Evolutionary conservation across 2,329 filamentous ascomycete genomes (phyloP).

Genomic region (Arachnomyces sp.): DNA sequence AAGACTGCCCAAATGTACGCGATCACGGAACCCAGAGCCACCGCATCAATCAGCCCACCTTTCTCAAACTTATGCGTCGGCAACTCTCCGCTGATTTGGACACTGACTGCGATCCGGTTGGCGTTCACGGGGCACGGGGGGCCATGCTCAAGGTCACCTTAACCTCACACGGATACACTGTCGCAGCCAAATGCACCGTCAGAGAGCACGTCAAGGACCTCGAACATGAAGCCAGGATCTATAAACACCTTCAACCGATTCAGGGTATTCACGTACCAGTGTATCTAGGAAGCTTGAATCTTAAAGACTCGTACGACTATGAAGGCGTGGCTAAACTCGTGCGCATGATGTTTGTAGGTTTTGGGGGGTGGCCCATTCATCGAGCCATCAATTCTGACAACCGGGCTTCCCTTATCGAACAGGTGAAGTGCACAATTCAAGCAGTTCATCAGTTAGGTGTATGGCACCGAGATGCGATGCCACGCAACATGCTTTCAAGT

Average conservation of each 20-base stretch:
- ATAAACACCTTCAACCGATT: conserved; percentile 11
- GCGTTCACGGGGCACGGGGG: conserved; percentile 12
- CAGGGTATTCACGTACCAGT: conserved; percentile 15
- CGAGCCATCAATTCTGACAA: neutral
- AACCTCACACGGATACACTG: conserved; percentile 9
- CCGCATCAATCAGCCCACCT: conserved; percentile 1
- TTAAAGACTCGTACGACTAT: conserved; percentile 5
- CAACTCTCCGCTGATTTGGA: conserved; percentile 6
- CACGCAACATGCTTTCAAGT: conserved; percentile 7
- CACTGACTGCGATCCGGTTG: conserved; percentile 10
- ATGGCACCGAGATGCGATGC: conserved; percentile 3
- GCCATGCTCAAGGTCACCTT: conserved; percentile 12
- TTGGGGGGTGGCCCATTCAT: conserved; percentile 4
- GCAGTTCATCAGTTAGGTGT: conserved; percentile 6
- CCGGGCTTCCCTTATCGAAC: neutral
- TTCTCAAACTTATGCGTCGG: conserved; percentile 7
- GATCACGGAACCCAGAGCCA: conserved; percentile 20
- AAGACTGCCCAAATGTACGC: conserved; percentile 30
- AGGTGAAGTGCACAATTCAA: neutral
- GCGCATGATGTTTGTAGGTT: conserved; percentile 10
- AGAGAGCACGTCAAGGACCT: conserved; percentile 6
- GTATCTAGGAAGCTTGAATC: conserved; percentile 12
- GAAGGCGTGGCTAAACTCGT: conserved; percentile 5
- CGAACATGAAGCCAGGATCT: conserved; percentile 12
- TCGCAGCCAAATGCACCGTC: conserved; percentile 13